These are phyloP conservation scores for Colletotrichum viniferum DNA, from an alignment of 2,329 filamentous ascomycete species.

Conservation along the genomic window DNA sequence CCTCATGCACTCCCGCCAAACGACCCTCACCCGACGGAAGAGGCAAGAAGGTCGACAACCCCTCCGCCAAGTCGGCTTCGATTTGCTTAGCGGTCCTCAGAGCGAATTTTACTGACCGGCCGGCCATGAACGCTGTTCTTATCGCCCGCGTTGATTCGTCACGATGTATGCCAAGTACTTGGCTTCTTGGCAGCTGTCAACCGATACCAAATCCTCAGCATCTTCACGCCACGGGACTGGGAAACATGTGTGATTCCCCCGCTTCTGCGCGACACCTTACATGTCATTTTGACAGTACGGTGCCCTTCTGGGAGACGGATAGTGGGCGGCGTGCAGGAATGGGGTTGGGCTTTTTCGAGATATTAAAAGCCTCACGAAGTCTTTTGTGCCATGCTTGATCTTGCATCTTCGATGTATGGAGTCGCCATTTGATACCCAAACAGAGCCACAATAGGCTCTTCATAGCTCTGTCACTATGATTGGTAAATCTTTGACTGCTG, in stretches of 20 bases:
- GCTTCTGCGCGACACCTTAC: neutral
- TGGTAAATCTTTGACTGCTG: neutral
- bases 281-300: neutral
- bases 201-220: neutral
- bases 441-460: neutral
- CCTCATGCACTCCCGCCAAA: neutral
- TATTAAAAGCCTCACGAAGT: neutral
- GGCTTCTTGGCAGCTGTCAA: neutral
- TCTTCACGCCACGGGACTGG: slow-evolving; percentile 1
- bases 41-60: neutral
- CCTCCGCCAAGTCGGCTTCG: neutral
- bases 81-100: neutral
- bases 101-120: neutral
- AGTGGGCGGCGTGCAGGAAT: neutral
- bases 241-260: neutral
- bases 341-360: neutral
- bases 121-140: neutral
- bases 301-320: neutral
- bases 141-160: neutral
- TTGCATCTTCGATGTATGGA: neutral
- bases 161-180: slow-evolving; percentile 7
- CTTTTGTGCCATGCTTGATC: neutral
- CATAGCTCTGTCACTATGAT: neutral
- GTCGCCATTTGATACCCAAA: too few species aligned
- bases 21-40: slow-evolving; percentile 9